phyloP scores from a whole-genome alignment of 768 basidiomycete genomes.

The Glaciozyma martinii region DNA sequence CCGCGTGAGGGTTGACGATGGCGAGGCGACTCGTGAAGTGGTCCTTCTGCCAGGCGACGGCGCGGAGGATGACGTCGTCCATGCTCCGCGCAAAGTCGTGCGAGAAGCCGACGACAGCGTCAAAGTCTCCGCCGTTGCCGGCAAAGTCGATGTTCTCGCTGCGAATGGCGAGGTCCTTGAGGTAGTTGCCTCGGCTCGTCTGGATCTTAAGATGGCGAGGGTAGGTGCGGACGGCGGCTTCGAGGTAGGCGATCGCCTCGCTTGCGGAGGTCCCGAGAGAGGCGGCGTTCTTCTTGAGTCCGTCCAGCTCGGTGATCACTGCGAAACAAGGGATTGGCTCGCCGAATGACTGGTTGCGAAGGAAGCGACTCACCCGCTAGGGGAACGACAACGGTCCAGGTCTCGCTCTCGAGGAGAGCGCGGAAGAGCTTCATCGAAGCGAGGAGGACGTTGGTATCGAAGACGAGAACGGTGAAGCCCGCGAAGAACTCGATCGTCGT shows the following conservation, averaged over 20 bases:
- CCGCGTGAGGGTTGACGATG: conserved; percentile 50
- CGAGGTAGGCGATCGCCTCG: conserved; percentile 64
- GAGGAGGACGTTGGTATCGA: conserved; percentile 91
- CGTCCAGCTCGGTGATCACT: conserved; percentile 94
- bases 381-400: conserved; percentile 84
- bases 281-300: conserved; percentile 57
- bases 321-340: neutral
- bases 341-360: neutral
- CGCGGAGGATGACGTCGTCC: conserved; percentile 90
- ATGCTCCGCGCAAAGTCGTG: conserved; percentile 59
- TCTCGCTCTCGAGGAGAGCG: conserved; percentile 64
- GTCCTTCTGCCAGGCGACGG: conserved; percentile 85
- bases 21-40: conserved; percentile 81
- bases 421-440: conserved; percentile 66
- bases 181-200: conserved; percentile 89
- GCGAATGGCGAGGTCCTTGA: conserved; percentile 68
- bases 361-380: conserved; percentile 49
- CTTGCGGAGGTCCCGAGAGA: conserved; percentile 66
- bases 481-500: conserved; percentile 52
- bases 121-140: neutral
- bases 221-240: conserved; percentile 61
- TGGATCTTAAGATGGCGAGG: conserved; percentile 77
- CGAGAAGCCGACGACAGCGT: conserved; percentile 35
- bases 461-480: conserved; percentile 80
- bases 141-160: conserved; percentile 71